A percentile compares a stretch with the other conserved stretches of the same genome.
phyloP scores from a whole-genome alignment of 2,329 filamentous ascomycete genomes.

The Neopestalotiopsis sp. region DNA sequence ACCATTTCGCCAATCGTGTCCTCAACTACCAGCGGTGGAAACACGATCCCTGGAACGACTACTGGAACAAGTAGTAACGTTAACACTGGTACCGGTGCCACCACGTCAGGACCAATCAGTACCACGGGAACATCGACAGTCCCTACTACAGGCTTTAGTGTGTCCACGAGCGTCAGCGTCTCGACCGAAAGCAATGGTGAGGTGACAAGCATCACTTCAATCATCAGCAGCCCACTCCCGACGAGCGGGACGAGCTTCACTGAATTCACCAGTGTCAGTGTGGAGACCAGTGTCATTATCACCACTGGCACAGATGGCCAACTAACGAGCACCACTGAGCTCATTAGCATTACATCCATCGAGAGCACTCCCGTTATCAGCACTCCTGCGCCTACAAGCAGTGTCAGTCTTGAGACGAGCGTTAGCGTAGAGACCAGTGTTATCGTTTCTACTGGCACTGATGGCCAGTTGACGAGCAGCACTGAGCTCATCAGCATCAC shows the following conservation, averaged over 20 bases:
- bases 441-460: background rate
- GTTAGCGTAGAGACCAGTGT: background rate
- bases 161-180: no score
- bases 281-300: background rate
- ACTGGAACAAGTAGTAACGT: background rate
- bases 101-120: background rate
- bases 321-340: background rate
- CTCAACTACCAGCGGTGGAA: background rate
- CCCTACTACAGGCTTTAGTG: background rate
- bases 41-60: background rate
- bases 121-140: background rate
- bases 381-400: background rate
- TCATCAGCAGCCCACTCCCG: no score
- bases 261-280: background rate
- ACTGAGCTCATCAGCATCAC: background rate
- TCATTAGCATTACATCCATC: background rate
- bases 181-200: no score
- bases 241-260: no score
- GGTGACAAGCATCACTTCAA: no score
- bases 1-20: background rate
- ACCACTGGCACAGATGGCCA: background rate
- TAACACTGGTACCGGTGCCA: background rate
- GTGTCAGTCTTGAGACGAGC: background rate
- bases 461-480: background rate
- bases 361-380: background rate